A percentile compares a stretch with the other conserved stretches of the same genome.
These are phyloP conservation scores for Psidium guajava DNA, from an alignment of 345 rosid genomes.

Conservation along the genomic window DNA sequence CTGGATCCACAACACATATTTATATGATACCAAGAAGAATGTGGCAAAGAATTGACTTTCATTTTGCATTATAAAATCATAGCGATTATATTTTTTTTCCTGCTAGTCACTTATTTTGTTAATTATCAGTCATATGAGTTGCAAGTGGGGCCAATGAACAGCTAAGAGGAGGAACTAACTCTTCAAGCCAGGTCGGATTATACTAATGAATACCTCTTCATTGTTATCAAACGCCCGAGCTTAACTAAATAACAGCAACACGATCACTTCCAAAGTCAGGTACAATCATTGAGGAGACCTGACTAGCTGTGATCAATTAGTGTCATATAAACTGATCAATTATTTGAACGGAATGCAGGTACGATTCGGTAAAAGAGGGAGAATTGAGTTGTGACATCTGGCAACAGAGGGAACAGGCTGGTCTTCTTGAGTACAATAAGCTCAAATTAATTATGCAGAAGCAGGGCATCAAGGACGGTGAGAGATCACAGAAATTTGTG, in stretches of 20 bases:
- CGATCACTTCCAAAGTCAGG: not conserved
- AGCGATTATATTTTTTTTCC: not conserved
- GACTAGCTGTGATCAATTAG: not conserved
- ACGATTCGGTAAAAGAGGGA: not conserved
- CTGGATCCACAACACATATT: not conserved
- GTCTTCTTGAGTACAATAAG: not conserved
- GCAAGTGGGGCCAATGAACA: not conserved
- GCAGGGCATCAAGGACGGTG: not conserved
- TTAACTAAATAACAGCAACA: not conserved
- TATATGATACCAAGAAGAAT: not conserved
- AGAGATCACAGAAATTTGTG: not conserved
- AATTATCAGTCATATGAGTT: not conserved
- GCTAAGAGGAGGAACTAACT: not conserved
- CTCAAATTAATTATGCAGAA: not conserved
- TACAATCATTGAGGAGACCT: not conserved
- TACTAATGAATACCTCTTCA: not conserved
- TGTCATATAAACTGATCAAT: not conserved
- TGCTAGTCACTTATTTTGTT: not conserved
- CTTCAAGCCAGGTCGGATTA: not conserved
- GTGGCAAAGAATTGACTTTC: not conserved
- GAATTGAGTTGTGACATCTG: not conserved
- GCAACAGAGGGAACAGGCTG: not conserved
- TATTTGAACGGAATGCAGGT: not conserved
- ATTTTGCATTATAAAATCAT: not conserved
- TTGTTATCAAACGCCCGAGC: not conserved